Percentiles rank a stretch among this genome's conserved stretches.
Evolutionary conservation across 257 asterid genomes (phyloP).

Genomic region (Nicotiana attenuata): DNA sequence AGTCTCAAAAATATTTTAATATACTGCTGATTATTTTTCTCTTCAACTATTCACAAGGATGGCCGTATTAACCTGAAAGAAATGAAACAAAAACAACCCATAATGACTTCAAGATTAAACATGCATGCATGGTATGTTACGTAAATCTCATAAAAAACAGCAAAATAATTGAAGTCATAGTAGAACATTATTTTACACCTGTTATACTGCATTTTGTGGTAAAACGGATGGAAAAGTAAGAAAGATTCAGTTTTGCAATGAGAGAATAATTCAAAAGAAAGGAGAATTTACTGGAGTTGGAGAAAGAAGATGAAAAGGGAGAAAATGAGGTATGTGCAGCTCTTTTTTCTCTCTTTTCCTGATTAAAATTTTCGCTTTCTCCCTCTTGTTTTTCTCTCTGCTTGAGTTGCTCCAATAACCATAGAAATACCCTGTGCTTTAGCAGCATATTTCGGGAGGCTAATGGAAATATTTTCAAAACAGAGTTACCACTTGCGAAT

Average conservation of each 20-base stretch:
- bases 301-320: constrained; percentile 20
- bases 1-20: neutral
- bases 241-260: neutral
- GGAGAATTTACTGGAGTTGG: neutral
- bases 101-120: neutral
- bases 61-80: neutral
- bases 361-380: neutral
- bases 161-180: no score
- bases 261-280: neutral
- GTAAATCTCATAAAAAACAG: neutral
- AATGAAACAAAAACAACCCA: neutral
- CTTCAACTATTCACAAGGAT: neutral
- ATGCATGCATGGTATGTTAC: constrained; percentile 1
- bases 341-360: constrained; percentile 14
- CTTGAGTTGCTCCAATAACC: constrained; percentile 1
- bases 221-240: neutral
- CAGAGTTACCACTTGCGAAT: neutral
- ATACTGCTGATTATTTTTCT: neutral
- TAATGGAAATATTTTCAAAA: neutral
- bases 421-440: neutral
- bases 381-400: neutral
- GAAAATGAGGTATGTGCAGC: constrained; percentile 5
- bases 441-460: constrained; percentile 8
- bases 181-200: no score
- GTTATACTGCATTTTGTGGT: neutral